These are phyloP conservation scores for Bryoglossum gracile DNA, from an alignment of 495 filamentous ascomycete species.

Conservation along the genomic window DNA sequence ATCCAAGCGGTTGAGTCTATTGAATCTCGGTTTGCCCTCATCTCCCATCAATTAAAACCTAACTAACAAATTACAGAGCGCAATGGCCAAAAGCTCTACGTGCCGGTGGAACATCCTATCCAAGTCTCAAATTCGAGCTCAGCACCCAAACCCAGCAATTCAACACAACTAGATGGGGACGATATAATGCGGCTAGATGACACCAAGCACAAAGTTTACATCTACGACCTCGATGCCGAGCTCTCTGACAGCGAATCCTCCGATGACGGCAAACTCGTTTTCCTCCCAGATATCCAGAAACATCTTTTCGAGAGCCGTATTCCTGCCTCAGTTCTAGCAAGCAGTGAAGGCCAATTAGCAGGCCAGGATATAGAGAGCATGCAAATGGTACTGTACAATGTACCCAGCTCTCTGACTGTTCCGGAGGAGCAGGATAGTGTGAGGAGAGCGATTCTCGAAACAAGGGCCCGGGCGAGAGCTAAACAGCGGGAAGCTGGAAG, in stretches of 20 bases:
- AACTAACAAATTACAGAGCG: slow-evolving; percentile 34
- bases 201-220: slow-evolving; percentile 78
- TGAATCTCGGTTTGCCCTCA: slow-evolving; percentile 65
- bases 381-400: slow-evolving; percentile 73
- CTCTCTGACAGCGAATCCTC: slow-evolving; percentile 51
- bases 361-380: slow-evolving; percentile 29
- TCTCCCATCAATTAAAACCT: background rate
- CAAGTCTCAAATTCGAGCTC: too few species aligned
- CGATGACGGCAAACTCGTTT: slow-evolving; percentile 53
- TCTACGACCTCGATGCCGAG: slow-evolving; percentile 84
- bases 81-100: slow-evolving; percentile 48
- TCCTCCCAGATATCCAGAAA: slow-evolving; percentile 79
- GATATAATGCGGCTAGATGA: slow-evolving; percentile 85
- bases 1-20: slow-evolving; percentile 70
- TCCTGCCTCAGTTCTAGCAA: slow-evolving; percentile 54
- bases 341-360: slow-evolving; percentile 37
- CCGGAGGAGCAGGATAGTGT: slow-evolving; percentile 75
- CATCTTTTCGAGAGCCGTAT: slow-evolving; percentile 57
- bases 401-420: slow-evolving; percentile 68
- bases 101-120: slow-evolving; percentile 37
- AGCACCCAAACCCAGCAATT: background rate
- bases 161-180: slow-evolving; percentile 26
- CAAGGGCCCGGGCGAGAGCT: slow-evolving; percentile 55
- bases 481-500: slow-evolving; percentile 20
- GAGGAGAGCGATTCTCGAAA: slow-evolving; percentile 78